Conservation (phyloP, 106 monocot species). For the Posidonia australis region DNA sequence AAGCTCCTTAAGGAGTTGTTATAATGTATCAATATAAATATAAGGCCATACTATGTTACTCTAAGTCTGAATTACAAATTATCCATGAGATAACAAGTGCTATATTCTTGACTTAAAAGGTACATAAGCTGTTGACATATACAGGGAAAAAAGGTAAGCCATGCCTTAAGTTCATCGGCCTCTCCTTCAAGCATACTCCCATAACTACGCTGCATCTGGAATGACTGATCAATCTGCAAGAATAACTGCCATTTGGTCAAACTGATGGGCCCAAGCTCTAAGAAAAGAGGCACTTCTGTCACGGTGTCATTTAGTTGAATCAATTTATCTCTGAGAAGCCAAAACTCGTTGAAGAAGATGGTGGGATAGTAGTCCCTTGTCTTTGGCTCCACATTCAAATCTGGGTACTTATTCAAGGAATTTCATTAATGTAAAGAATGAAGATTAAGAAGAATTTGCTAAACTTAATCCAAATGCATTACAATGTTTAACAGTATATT, state of each 20-base stretch:
- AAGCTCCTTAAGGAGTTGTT: no score
- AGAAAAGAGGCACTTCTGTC: conserved; percentile 50
- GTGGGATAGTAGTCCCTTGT: conserved; percentile 73
- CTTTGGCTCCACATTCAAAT: conserved; percentile 53
- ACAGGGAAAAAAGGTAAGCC: not conserved
- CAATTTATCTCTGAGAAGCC: conserved; percentile 88
- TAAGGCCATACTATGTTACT: no score
- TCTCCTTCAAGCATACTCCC: conserved; percentile 99
- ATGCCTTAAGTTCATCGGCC: conserved; percentile 95
- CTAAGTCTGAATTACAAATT: no score
- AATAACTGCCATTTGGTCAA: conserved; percentile 90
- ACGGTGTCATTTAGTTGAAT: conserved; percentile 70
- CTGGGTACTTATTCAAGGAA: conserved; percentile 44
- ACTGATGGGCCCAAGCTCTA: conserved; percentile 86
- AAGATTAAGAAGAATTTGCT: not conserved
- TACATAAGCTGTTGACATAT: not conserved
- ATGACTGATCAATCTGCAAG: conserved; percentile 94
- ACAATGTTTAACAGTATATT: no score
- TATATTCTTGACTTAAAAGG: no score
- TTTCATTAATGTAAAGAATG: not conserved
- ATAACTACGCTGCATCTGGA: conserved; percentile 91
- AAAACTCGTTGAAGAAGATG: conserved; percentile 90
- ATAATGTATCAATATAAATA: no score
- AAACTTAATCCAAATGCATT: no score
- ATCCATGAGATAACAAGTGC: no score